Evolutionary conservation across 2,329 filamentous ascomycete species (phyloP).

Genomic region (Sporothrix schenckii): DNA sequence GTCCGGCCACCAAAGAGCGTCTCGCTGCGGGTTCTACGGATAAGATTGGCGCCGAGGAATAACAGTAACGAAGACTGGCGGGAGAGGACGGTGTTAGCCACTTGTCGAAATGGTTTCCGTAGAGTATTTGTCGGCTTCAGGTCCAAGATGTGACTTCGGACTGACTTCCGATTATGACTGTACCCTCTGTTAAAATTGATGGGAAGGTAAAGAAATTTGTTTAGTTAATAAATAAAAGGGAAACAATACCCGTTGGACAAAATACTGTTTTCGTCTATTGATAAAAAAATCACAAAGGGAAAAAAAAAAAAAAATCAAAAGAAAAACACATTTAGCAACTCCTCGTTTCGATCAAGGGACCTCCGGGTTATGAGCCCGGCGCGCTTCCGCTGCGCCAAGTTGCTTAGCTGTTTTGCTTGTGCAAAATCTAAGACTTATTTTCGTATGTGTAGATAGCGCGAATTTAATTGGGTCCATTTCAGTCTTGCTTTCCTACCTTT

Average conservation of each 20-base stretch:
- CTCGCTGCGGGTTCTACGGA: not conserved
- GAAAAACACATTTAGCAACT: conserved; percentile 23
- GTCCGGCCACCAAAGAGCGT: not conserved
- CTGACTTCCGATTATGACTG: not conserved
- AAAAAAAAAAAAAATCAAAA: not conserved
- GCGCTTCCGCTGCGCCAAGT: conserved; percentile 35
- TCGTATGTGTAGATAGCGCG: not conserved
- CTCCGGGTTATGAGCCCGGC: conserved; percentile 36
- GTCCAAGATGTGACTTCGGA: not conserved
- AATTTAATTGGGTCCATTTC: not conserved
- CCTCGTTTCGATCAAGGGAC: conserved; percentile 34
- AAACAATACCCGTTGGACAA: not conserved
- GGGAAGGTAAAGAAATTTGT: not conserved
- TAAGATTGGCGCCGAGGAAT: not conserved
- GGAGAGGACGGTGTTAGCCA: not conserved
- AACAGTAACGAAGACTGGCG: too few relatives aligned
- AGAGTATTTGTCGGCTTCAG: not conserved
- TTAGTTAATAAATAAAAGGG: not conserved
- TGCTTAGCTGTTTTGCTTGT: conserved; percentile 26
- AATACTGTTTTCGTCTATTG: not conserved
- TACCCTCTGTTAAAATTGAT: not conserved
- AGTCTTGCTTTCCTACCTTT: too few relatives aligned
- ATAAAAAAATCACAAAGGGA: not conserved
- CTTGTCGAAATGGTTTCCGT: not conserved
- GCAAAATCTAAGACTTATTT: not conserved